Evolutionary conservation across 2,329 filamentous ascomycete genomes (phyloP), one percentile per base, ranked within the genome.

Genomic region (Ophiocordyceps camponoti-rufipedis): DNA sequence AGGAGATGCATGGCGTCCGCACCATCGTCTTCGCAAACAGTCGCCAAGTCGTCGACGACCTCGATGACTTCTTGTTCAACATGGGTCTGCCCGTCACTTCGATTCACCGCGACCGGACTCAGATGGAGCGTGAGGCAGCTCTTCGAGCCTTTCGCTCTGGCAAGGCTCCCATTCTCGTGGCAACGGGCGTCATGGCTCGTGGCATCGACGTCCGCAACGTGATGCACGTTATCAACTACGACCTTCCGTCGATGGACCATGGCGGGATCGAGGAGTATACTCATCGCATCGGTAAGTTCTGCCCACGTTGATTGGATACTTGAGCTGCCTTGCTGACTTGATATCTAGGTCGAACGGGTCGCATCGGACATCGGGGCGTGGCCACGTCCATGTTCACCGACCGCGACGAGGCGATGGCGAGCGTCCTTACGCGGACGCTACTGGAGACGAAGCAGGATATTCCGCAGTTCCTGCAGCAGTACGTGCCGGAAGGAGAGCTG

Each of bases 211-310:
- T 95, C 33, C 76, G 76, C 47, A 86, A 91, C 51, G 81, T 96
- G 6, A 78, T 80, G 67, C 86, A 94, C 51, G 83, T 98, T 48
- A 81, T 98, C 71, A 96, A 98, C 64, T 96, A 80, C 54, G 88
- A 96, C 49, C 68, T 96, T 2, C 89, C 89, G 0, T 78, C 71
- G 5, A 64, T 70, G 41, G 68, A 77, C 1, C 73, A 89, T 53
- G 87, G 86, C n/a, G 89, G 88, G 2, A 94, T 95, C 46, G 79
- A 85, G 43, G 91, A 96, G 59, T 98, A 96, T 54, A 79, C 83
- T 28, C 91, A 98, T 58, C 85, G 91, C 12, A 96, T 96, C 58
- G 91, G 83, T 85, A 75, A 63, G 71, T 56, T 23, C 12, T 41
- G 23, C 5, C 5, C 23, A 28, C 19, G 28, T 19, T 3, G 6